Percentiles rank a stretch among this genome's conserved stretches.
These are phyloP conservation scores for Arachnomyces sp. DNA, from an alignment of 2,329 filamentous ascomycete genomes.

Conservation along the genomic window DNA sequence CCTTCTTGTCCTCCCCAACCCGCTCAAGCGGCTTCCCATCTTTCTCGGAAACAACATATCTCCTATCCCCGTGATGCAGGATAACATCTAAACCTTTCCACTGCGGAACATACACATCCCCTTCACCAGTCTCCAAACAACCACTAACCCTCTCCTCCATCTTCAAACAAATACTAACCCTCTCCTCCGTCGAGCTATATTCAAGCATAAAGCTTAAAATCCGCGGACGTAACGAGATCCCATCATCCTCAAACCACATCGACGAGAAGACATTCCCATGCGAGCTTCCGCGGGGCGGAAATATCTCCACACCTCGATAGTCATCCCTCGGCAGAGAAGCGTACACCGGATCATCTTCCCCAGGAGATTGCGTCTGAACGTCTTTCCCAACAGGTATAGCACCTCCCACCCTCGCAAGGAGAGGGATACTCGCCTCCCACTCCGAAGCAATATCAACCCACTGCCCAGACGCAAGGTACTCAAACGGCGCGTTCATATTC, in stretches of 20 bases:
- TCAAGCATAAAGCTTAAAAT: conserved; percentile 37
- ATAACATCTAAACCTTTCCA: conserved; percentile 46
- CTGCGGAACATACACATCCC: conserved; percentile 37
- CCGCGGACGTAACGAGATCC: conserved; percentile 38
- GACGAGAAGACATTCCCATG: conserved; percentile 31
- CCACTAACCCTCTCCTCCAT: conserved; percentile 39
- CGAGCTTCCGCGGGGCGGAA: conserved; percentile 41
- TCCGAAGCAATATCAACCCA: conserved; percentile 45
- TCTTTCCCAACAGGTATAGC: conserved; percentile 46
- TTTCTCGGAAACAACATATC: conserved; percentile 34
- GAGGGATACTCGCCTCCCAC: conserved; percentile 48
- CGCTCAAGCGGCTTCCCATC: conserved; percentile 22
- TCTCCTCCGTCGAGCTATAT: conserved; percentile 38
- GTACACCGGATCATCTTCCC: conserved; percentile 37
- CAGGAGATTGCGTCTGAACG: conserved; percentile 44
- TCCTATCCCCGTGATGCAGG: conserved; percentile 43
- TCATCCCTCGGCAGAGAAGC: conserved; percentile 42
- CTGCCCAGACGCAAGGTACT: conserved; percentile 47
- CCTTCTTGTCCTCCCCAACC: conserved; percentile 38
- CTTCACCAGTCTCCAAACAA: conserved; percentile 30
- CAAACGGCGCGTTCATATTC: conserved; percentile 54
- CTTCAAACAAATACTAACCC: conserved; percentile 37
- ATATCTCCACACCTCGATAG: conserved; percentile 50
- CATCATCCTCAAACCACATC: conserved; percentile 52
- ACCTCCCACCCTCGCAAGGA: conserved; percentile 48